Base-by-base conservation (phyloP, 768 basidiomycete genomes). In the Tulasnella sp. region DNA sequence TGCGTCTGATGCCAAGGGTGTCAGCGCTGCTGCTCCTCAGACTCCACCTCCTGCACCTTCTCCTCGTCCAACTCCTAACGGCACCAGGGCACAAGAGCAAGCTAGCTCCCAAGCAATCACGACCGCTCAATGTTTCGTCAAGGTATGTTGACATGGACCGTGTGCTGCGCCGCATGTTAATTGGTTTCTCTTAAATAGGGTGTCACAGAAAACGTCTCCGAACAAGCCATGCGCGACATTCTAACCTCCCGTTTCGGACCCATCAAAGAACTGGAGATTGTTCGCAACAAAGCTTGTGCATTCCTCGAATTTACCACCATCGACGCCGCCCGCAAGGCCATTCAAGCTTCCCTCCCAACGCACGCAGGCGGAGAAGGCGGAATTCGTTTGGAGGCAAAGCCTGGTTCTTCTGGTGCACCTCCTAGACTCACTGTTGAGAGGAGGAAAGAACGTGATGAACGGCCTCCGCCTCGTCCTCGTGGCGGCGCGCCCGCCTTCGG, bases 71-170 rank as follows among this genome's bases (percentile, higher is more conserved):
- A 35, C 71, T n/a, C 40, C 71, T 11, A 77, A 77, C 32, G 75
- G 61, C n/a, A 39, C 86, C 46, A 84, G 84, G 67, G 85, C 86
- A 70, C 86, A 87, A 11, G 81, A 83, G 9, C 87, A 89, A 80
- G 88, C 91, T 10, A 84, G 85, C 11, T 81, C 86, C 77, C 82
- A 87, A 61, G 90, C 92, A 77, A 93, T 92, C 75, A 87, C 88
- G 32, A 93, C 90, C 15, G 83, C 93, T 1, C 91, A 92, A 79
- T 95, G 94, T 84, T 99, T 98, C 85, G 91, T 98, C 87, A 98
- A 98, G 90, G 93, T 93, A 73, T 84, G 39, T 23, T 39, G 16
- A 10, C 20, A 35, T 70, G 0, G 2, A 35, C 23, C 9, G 6
- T 70, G 18, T 9, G 35, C 40, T 2, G 40, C 13, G 15, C 70